phyloP scores from a whole-genome alignment of 208 protist species.

The Zelonia costaricensis region DNA sequence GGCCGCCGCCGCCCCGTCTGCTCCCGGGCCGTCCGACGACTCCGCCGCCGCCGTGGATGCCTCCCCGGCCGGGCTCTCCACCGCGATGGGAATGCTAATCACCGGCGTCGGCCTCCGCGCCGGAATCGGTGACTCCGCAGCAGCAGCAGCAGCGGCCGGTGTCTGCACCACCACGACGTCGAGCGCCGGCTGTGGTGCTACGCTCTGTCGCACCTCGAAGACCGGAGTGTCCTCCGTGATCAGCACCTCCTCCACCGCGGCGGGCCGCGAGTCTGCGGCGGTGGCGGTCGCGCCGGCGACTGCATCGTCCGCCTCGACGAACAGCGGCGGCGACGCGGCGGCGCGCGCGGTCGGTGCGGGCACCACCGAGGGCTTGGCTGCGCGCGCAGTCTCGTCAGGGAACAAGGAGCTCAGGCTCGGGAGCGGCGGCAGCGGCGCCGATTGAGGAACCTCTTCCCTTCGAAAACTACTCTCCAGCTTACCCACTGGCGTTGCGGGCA shows the following conservation, averaged over 20 bases:
- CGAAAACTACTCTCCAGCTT: no score
- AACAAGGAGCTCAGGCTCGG: conserved; percentile 1
- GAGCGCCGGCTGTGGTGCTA: neutral
- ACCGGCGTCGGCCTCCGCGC: conserved; percentile 16
- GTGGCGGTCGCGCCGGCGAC: no score
- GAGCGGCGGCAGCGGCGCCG: neutral
- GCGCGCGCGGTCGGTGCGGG: no score
- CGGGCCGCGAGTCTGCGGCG: neutral
- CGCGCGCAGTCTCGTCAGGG: neutral
- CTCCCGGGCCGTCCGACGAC: neutral
- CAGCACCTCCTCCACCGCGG: conserved; percentile 30
- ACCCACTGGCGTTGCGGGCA: conserved; percentile 3
- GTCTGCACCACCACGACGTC: conserved; percentile 22
- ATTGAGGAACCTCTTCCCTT: no score
- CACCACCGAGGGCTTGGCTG: no score
- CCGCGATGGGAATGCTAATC: conserved; percentile 27
- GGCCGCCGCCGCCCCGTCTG: neutral
- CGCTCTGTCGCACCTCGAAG: conserved; percentile 32
- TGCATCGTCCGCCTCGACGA: no score
- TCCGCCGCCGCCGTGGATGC: neutral
- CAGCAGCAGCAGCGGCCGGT: no score
- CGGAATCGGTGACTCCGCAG: neutral
- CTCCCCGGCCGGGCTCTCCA: conserved; percentile 3
- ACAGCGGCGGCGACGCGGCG: no score
- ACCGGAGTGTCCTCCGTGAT: conserved; percentile 55